Evolutionary conservation across 208 protist species (phyloP), one percentile per base, ranked within the genome.

Genomic region (Vickermania spadyakhi): DNA sequence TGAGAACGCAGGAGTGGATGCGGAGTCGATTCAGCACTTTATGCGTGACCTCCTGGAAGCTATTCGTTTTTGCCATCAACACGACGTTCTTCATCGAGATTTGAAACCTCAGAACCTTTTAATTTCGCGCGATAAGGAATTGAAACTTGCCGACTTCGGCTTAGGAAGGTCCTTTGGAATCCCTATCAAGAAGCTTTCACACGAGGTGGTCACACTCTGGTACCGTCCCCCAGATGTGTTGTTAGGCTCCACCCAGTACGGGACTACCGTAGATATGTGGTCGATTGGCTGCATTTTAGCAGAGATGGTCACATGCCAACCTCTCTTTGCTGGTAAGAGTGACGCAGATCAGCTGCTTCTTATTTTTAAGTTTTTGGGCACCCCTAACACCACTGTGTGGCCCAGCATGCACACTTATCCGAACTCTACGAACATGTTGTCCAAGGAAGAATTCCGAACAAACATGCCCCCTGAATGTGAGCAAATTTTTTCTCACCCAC

Each of bases 251-350:
- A 81, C 82, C 49, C 65, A 90, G 28, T 98, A 98, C 68, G 82
- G 86, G 1, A 81, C 86, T 29, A 42, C 83, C 49, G 81, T 97
- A 3, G 95, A 98, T 61, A 89, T 98, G 13, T 98, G 94, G 90
- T 84, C 87, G 4, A 76, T 97, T 13, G 95, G 95, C 1, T 97
- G 93, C 70, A 98, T 98, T 55, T 93, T 98, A 79, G 86, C 75
- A 7, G 93, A 97, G 67, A 90, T 97, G 75, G 83, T 90, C n/a
- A 93, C 84, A 25, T 74, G 94, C 4, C 56, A 72, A 7, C 96
- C 97, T 30, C 89, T 99, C 26, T 99, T 99, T 74, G 78, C 96
- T 2, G 98, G 98, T n/a, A 75, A 86, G 30, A 94, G 93, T 60
- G 94, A 97, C 60, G 81, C 85, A 7, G 97, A 99, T 53, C 91